Evolutionary conservation across 176 grass and related monocot genomes (phyloP).

Genomic region (Thalia dealbata): DNA sequence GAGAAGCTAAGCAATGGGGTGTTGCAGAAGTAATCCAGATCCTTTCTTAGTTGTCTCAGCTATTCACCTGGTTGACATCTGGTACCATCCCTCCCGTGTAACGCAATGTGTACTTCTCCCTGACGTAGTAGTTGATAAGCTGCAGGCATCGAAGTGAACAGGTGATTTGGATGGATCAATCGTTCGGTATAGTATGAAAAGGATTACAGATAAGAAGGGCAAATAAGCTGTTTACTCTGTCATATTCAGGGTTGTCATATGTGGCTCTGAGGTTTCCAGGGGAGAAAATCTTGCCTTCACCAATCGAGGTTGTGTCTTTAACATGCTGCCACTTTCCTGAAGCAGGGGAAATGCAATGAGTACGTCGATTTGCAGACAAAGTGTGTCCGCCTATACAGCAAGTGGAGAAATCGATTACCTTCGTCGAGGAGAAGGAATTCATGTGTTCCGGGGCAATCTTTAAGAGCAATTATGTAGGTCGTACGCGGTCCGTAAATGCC

Average conservation of each 20-base stretch:
- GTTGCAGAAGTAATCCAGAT: no score
- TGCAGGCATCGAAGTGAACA: slow-evolving; percentile 15
- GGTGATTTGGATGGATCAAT: neutral
- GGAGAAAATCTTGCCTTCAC: slow-evolving; percentile 96
- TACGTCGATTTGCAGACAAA: neutral
- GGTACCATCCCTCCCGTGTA: slow-evolving; percentile 99
- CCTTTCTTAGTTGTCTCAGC: neutral
- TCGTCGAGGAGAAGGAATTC: slow-evolving; percentile 94
- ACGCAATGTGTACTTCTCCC: slow-evolving; percentile 92
- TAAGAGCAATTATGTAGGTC: slow-evolving; percentile 76
- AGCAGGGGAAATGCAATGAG: neutral
- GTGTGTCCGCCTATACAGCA: neutral
- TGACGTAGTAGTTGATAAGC: slow-evolving; percentile 94
- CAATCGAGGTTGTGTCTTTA: slow-evolving; percentile 80
- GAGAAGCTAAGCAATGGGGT: neutral
- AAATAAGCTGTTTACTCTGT: slow-evolving; percentile 35
- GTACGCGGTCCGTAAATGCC: slow-evolving; percentile 97
- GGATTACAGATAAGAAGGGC: neutral
- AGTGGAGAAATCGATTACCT: slow-evolving; percentile 18
- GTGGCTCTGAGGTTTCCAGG: slow-evolving; percentile 90
- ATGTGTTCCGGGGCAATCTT: slow-evolving; percentile 83
- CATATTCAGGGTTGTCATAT: slow-evolving; percentile 79
- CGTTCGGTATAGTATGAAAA: no score
- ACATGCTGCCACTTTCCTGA: slow-evolving; percentile 98
- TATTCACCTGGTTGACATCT: slow-evolving; percentile 91